Percentiles rank a stretch among this genome's conserved stretches.
phyloP scores from a whole-genome alignment of 306 rosid genomes.

The Fragaria ananassa region DNA sequence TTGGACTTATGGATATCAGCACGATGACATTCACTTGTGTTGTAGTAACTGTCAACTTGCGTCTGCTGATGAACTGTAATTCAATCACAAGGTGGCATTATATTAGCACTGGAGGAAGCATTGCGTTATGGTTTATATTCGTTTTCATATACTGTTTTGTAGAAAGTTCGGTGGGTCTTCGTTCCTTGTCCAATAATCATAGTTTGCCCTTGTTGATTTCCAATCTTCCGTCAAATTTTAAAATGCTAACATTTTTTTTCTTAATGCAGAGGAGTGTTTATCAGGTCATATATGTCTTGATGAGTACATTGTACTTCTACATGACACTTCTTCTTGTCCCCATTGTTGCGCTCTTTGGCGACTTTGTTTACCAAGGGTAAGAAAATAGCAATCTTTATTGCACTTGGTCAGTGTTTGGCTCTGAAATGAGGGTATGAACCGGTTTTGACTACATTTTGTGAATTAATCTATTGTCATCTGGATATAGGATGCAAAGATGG shows the following conservation, averaged over 20 bases:
- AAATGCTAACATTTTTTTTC: conserved; percentile 11
- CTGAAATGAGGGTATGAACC: not conserved
- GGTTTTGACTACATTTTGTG: not conserved
- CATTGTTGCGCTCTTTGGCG: conserved; percentile 74
- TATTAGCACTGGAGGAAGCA: conserved; percentile 91
- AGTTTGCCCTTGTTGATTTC: conserved; percentile 5
- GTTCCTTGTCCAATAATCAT: not conserved
- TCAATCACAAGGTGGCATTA: conserved; percentile 90
- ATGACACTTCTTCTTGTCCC: conserved; percentile 74
- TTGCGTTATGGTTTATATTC: conserved; percentile 83
- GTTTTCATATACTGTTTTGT: conserved; percentile 61
- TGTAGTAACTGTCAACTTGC: conserved; percentile 79
- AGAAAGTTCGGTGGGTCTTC: conserved; percentile 62
- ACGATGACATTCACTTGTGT: conserved; percentile 94
- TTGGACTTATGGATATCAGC: conserved; percentile 94
- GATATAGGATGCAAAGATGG: conserved; percentile 86
- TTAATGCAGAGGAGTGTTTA: conserved; percentile 78
- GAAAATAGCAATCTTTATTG: conserved; percentile 4
- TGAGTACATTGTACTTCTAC: conserved; percentile 87
- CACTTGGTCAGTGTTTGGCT: not conserved
- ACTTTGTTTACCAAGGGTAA: conserved; percentile 90
- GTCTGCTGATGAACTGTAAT: conserved; percentile 81
- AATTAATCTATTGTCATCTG: not conserved
- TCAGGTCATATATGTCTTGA: conserved; percentile 75
- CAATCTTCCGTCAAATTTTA: conserved; percentile 1